A percentile compares a stretch with the other conserved stretches of the same genome.
Evolutionary conservation across 768 basidiomycete species (phyloP).

Genomic region (Hericium rajendrae): DNA sequence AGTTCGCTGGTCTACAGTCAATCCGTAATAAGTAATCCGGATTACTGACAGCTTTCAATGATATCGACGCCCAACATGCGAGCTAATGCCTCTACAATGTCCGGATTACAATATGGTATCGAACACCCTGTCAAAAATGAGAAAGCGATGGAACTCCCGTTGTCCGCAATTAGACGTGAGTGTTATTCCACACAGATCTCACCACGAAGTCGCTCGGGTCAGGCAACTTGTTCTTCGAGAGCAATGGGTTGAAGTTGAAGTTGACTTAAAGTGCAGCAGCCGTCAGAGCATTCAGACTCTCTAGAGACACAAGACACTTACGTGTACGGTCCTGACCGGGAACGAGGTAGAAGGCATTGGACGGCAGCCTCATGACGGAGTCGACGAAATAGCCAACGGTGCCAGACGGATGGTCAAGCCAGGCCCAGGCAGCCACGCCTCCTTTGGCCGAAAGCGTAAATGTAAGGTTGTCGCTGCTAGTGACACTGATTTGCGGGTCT

Average conservation of each 20-base stretch:
- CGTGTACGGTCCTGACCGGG: conserved; percentile 45
- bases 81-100: too few species aligned
- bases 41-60: too few species aligned
- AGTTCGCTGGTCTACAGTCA: too few species aligned
- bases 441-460: conserved; percentile 44
- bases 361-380: conserved; percentile 27
- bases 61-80: too few species aligned
- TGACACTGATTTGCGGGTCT: conserved; percentile 38
- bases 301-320: conserved; percentile 20
- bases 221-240: conserved; percentile 34
- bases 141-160: too few species aligned
- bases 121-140: too few species aligned
- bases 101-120: too few species aligned
- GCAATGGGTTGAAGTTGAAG: conserved; percentile 28
- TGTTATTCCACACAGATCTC: conserved; percentile 46
- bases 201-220: conserved; percentile 33
- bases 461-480: conserved; percentile 23
- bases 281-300: neutral
- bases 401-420: conserved; percentile 49
- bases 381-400: conserved; percentile 47
- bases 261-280: conserved; percentile 22
- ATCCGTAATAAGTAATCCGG: too few species aligned
- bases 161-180: conserved; percentile 18
- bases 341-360: conserved; percentile 46
- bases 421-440: conserved; percentile 49